phyloP scores from a whole-genome alignment of 805 yeast species.

The Zygosaccharomyces kombuchaensis region DNA sequence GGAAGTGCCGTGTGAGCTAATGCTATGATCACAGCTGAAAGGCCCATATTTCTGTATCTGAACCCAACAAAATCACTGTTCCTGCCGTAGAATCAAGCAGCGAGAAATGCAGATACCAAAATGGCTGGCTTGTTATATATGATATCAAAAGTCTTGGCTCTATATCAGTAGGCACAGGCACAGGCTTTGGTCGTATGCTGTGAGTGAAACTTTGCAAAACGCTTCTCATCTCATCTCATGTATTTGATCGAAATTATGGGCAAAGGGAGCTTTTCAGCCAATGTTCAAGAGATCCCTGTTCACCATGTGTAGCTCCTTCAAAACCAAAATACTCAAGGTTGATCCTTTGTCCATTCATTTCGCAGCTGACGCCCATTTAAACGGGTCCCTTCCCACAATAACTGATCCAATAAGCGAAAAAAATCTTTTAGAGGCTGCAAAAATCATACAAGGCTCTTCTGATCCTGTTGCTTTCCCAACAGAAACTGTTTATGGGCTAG shows the following conservation, averaged over 20 bases:
- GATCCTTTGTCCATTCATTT: constrained; percentile 51
- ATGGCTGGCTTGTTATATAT: background rate
- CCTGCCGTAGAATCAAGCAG: background rate
- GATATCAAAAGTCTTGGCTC: background rate
- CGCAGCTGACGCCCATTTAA: constrained; percentile 32
- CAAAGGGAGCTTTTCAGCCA: background rate
- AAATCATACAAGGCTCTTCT: constrained; percentile 44
- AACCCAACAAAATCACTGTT: constrained; percentile 1
- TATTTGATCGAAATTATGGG: background rate
- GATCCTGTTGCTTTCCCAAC: constrained; percentile 90
- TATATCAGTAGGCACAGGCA: background rate
- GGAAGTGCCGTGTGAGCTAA: constrained; percentile 16
- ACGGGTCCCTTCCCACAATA: constrained; percentile 42
- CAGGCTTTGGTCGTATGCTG: constrained; percentile 4
- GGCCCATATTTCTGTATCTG: constrained; percentile 7
- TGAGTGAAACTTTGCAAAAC: constrained; percentile 13
- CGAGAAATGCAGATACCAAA: background rate
- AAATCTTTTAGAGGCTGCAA: constrained; percentile 56
- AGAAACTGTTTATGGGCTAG: constrained; percentile 95
- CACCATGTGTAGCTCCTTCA: constrained; percentile 12
- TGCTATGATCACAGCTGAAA: constrained; percentile 11
- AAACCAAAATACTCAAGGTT: constrained; percentile 50
- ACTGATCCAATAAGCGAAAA: constrained; percentile 48
- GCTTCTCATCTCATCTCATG: constrained; percentile 6
- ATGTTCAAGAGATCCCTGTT: constrained; percentile 1